phyloP scores from a whole-genome alignment of 768 basidiomycete genomes.

The Leccinum obscurum region DNA sequence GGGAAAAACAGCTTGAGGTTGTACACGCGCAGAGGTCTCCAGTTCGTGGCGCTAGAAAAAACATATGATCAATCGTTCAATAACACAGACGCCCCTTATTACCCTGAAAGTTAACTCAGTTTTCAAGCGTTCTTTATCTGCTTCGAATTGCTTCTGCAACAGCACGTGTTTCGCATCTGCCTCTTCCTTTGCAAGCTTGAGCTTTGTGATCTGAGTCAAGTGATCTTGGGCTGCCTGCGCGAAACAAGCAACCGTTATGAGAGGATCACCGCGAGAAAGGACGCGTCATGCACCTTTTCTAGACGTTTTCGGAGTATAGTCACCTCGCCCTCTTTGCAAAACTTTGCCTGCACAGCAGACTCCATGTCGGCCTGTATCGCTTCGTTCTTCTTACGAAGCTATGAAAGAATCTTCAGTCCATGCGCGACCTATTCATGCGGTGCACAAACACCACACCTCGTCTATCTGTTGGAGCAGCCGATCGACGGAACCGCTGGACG shows the following conservation, averaged over 20 bases:
- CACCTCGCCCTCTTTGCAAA: constrained; percentile 71
- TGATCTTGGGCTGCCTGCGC: constrained; percentile 60
- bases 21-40: constrained; percentile 55
- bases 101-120: constrained; percentile 74
- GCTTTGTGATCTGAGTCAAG: constrained; percentile 51
- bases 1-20: constrained; percentile 45
- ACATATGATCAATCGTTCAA: constrained; percentile 15
- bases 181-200: constrained; percentile 62
- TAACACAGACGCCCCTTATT: constrained; percentile 33
- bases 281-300: constrained; percentile 51
- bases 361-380: constrained; percentile 46
- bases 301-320: constrained; percentile 62
- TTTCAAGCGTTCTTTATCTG: constrained; percentile 67
- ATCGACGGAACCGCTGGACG: constrained; percentile 9
- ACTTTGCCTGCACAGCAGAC: constrained; percentile 49
- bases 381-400: constrained; percentile 55
- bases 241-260: background rate
- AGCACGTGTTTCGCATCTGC: constrained; percentile 55
- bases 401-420: constrained; percentile 12
- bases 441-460: constrained; percentile 41
- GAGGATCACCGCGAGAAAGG: background rate
- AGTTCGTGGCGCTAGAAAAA: constrained; percentile 62
- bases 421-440: constrained; percentile 9
- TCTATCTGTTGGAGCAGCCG: constrained; percentile 40
- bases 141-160: constrained; percentile 61